Evolutionary conservation across 352 stramenopile species (phyloP).

Genomic region (Globisporangium perplexum): DNA sequence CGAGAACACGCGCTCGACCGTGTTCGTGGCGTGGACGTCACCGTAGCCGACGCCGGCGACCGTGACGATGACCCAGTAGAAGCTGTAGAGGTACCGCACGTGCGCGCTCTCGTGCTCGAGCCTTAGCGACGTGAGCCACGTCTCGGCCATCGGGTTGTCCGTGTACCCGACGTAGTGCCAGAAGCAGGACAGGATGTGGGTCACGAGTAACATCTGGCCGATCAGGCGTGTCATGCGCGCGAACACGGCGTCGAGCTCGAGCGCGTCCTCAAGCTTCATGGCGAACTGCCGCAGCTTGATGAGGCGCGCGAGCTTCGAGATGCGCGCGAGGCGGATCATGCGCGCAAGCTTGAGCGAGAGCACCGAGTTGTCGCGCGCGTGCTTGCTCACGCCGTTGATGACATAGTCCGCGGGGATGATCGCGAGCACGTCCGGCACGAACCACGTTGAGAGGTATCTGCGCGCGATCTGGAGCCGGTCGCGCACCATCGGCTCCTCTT

Average conservation of each 20-base stretch:
- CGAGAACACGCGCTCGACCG: slow-evolving; percentile 55
- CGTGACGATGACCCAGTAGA: slow-evolving; percentile 85
- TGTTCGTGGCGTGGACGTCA: slow-evolving; percentile 73
- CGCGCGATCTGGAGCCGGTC: slow-evolving; percentile 37
- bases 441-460: slow-evolving; percentile 56
- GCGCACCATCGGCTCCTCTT: slow-evolving; percentile 56
- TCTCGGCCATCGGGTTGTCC: slow-evolving; percentile 21
- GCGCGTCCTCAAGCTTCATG: slow-evolving; percentile 60
- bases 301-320: slow-evolving; percentile 64
- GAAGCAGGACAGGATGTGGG: slow-evolving; percentile 73
- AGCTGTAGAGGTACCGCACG: slow-evolving; percentile 67
- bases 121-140: slow-evolving; percentile 36
- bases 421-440: slow-evolving; percentile 44
- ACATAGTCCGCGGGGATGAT: slow-evolving; percentile 53
- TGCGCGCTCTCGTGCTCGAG: slow-evolving; percentile 19
- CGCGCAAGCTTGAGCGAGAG: slow-evolving; percentile 61
- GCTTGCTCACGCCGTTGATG: slow-evolving; percentile 12
- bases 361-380: slow-evolving; percentile 29
- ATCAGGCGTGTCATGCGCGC: slow-evolving; percentile 58
- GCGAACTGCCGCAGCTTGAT: slow-evolving; percentile 69
- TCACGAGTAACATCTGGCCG: slow-evolving; percentile 58
- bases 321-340: slow-evolving; percentile 53
- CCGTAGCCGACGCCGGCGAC: slow-evolving; percentile 80
- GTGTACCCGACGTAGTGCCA: slow-evolving; percentile 69
- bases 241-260: slow-evolving; percentile 62